A percentile compares a stretch with the other conserved stretches of the same genome.
These are phyloP conservation scores for Sungouiozyma ichnusensis DNA, from an alignment of 805 yeast species.

Conservation along the genomic window DNA sequence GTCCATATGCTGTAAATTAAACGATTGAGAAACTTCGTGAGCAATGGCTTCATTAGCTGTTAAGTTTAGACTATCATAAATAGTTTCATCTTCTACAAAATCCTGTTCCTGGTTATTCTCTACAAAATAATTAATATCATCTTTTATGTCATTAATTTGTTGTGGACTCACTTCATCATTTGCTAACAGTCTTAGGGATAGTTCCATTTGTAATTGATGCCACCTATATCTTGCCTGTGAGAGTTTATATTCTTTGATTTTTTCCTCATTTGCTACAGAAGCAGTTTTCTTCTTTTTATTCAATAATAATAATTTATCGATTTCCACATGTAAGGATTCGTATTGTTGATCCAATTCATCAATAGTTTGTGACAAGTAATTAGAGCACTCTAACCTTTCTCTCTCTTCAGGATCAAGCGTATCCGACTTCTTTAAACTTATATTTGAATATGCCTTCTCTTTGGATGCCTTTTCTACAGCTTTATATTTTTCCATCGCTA, in stretches of 20 bases:
- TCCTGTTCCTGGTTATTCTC: constrained; percentile 87
- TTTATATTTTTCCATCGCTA: constrained; percentile 92
- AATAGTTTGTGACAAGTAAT: constrained; percentile 55
- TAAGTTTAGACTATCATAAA: constrained; percentile 74
- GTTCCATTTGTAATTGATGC: constrained; percentile 75
- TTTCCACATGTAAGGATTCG: constrained; percentile 58
- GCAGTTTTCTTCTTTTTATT: constrained; percentile 28
- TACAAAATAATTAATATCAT: constrained; percentile 83
- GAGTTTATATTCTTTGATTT: constrained; percentile 44
- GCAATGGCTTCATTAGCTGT: constrained; percentile 46
- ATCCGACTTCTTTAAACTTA: constrained; percentile 65
- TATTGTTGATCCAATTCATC: constrained; percentile 77
- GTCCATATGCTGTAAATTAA: constrained; percentile 23
- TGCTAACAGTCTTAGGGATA: constrained; percentile 65
- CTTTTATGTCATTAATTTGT: constrained; percentile 62
- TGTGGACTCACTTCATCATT: constrained; percentile 76
- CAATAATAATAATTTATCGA: constrained; percentile 22
- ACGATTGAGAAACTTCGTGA: constrained; percentile 37
- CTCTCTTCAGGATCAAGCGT: constrained; percentile 66
- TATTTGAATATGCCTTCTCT: constrained; percentile 88
- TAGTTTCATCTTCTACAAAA: constrained; percentile 88
- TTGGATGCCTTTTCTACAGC: constrained; percentile 89
- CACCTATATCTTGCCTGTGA: constrained; percentile 60
- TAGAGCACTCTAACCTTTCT: constrained; percentile 63
- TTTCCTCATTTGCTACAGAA: constrained; percentile 23